Evolutionary conservation across 345 rosid species (phyloP).

Genomic region (Angophora floribunda): DNA sequence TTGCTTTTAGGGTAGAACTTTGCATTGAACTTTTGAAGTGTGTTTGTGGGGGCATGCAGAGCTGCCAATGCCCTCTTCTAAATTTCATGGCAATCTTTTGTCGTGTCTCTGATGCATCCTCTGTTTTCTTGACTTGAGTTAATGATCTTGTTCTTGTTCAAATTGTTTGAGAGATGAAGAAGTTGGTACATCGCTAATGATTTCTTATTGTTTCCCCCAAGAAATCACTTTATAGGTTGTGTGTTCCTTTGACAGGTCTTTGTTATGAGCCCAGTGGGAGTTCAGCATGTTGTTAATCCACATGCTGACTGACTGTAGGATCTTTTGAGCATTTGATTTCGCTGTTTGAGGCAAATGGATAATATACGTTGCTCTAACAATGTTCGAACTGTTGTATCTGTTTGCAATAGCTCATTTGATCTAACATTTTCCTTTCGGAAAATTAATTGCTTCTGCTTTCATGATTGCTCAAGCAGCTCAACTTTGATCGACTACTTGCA

Average conservation of each 20-base stretch:
- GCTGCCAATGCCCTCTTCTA: neutral
- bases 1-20: neutral
- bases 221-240: neutral
- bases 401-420: neutral
- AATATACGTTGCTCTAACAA: neutral
- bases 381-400: neutral
- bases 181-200: neutral
- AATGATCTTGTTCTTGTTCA: neutral
- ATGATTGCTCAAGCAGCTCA: slow-evolving; percentile 54
- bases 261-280: neutral
- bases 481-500: slow-evolving; percentile 90
- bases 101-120: neutral
- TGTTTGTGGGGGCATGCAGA: neutral
- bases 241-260: neutral
- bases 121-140: neutral
- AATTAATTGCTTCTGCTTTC: neutral
- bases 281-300: neutral
- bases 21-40: neutral
- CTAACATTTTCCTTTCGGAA: neutral
- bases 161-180: neutral
- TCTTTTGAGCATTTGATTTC: neutral
- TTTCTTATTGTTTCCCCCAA: neutral
- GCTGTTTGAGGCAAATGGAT: neutral
- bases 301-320: neutral
- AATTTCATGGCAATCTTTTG: neutral